These are phyloP conservation scores for Linum trigynum DNA, from an alignment of 345 rosid genomes.

Conservation along the genomic window DNA sequence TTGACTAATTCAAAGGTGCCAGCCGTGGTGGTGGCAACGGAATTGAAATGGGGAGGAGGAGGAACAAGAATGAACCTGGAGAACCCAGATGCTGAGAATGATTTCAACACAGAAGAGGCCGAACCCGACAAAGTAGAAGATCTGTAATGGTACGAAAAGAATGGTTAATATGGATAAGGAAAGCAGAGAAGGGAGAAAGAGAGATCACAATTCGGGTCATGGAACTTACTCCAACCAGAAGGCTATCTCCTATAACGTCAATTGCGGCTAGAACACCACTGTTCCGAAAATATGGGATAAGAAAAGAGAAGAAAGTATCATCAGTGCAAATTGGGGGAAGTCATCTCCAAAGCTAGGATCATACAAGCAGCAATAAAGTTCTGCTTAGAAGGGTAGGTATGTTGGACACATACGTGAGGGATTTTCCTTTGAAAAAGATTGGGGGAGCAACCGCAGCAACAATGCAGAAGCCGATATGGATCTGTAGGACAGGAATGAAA, in stretches of 20 bases:
- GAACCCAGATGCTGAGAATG: conserved; percentile 89
- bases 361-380: neutral
- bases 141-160: conserved; percentile 35
- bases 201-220: neutral
- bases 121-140: conserved; percentile 83
- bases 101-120: conserved; percentile 85
- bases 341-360: neutral
- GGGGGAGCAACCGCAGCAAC: conserved; percentile 99
- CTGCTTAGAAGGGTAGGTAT: neutral
- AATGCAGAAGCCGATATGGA: conserved; percentile 87
- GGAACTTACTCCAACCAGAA: conserved; percentile 74
- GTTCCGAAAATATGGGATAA: conserved; percentile 10
- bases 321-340: neutral
- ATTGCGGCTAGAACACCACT: conserved; percentile 94
- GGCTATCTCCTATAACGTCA: conserved; percentile 63
- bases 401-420: conserved; percentile 72
- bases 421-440: conserved; percentile 82
- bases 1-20: no score
- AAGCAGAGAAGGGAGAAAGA: neutral
- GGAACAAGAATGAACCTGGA: conserved; percentile 50
- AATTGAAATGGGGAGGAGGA: neutral
- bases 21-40: neutral
- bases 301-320: conserved; percentile 1
- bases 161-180: conserved; percentile 5
- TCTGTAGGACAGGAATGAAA: conserved; percentile 33